Evolutionary conservation across 225 moss, liverwort and hornwort species (phyloP), one percentile per base, ranked within the genome.

Genomic region (Thuidium tamariscinum): DNA sequence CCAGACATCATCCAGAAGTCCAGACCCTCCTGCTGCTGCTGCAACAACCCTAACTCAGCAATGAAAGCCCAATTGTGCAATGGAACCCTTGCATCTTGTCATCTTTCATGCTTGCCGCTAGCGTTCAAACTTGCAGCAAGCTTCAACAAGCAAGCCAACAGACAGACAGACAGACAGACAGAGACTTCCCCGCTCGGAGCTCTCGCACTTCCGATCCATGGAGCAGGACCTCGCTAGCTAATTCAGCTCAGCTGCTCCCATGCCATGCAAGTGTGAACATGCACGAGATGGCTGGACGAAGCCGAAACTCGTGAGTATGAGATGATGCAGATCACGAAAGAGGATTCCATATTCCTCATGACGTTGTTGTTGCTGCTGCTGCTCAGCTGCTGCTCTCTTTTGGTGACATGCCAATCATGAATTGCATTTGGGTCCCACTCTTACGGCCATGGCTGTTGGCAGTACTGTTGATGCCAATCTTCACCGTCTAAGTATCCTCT

Each of bases 1-100:
- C 55, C 88, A 91, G 90, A 86, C 62, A 65, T 84, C 83, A 62
- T 77, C 87, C 87, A 87, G 83, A 77, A 83, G 46, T 51, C 51
- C 81, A 81, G 81, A 36, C 80, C 29, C 79, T 27, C 44, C 82
- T 83, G 46, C 83, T 86, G 69, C 87, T 81, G 66, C 46, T 46
- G 72, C 87, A 76, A 34, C 79, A 69, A 84, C 84, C 52, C 59
- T 81, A 87, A 81, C 82, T 65, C 42, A 41, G 64, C 75, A 74
- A 82, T 64, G 42, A 56, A 66, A 82, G 32, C 68, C 39, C 14
- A 62, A 80, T 62, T 80, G 32, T 14, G 80, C 49, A 70, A 29
- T 79, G n/a, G 34, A 65, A 64, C 55, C 1, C 52, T 55, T 54
- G 84, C 21, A 59, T 26, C 30, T 75, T 52, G 54, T 51, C 79